Evolutionary conservation across 768 basidiomycete genomes (phyloP).

Genomic region (Suillus subalutaceus): DNA sequence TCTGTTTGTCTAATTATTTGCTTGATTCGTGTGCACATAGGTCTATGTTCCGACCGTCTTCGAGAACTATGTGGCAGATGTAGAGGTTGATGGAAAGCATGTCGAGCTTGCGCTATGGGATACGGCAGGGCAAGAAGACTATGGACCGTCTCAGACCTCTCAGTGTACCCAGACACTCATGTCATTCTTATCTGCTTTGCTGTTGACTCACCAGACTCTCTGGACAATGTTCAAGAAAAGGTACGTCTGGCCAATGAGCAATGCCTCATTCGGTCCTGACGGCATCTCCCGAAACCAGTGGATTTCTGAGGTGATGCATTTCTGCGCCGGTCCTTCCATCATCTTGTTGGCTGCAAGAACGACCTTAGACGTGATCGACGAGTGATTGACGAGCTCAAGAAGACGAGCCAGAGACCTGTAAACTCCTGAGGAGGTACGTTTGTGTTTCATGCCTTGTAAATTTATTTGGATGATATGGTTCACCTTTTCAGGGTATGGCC

Average conservation of each 20-base stretch:
- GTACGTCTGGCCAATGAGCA: constrained; percentile 45
- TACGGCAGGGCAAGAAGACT: constrained; percentile 99
- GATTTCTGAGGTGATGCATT: constrained; percentile 99
- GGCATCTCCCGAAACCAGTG: constrained; percentile 56
- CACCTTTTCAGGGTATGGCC: constrained; percentile 74
- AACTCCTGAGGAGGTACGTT: constrained; percentile 85
- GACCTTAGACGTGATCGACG: constrained; percentile 92
- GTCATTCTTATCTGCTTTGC: constrained; percentile 99
- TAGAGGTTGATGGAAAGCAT: constrained; percentile 97
- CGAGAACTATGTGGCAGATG: constrained; percentile 99
- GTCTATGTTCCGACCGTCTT: constrained; percentile 99
- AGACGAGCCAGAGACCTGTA: constrained; percentile 94
- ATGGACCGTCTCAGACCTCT: constrained; percentile 97
- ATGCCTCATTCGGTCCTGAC: constrained; percentile 14
- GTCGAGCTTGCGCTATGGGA: constrained; percentile 99
- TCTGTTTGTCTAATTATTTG: constrained; percentile 2
- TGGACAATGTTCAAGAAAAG: constrained; percentile 99
- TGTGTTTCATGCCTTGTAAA: background rate
- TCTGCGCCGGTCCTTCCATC: constrained; percentile 92
- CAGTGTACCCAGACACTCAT: constrained; percentile 98
- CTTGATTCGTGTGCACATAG: constrained; percentile 41
- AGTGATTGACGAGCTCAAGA: constrained; percentile 92
- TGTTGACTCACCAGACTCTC: constrained; percentile 95
- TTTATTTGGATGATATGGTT: constrained; percentile 11
- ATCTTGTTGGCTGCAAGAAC: constrained; percentile 99